phyloP scores from a whole-genome alignment of 768 basidiomycete genomes.

The Boletus barrowsii region DNA sequence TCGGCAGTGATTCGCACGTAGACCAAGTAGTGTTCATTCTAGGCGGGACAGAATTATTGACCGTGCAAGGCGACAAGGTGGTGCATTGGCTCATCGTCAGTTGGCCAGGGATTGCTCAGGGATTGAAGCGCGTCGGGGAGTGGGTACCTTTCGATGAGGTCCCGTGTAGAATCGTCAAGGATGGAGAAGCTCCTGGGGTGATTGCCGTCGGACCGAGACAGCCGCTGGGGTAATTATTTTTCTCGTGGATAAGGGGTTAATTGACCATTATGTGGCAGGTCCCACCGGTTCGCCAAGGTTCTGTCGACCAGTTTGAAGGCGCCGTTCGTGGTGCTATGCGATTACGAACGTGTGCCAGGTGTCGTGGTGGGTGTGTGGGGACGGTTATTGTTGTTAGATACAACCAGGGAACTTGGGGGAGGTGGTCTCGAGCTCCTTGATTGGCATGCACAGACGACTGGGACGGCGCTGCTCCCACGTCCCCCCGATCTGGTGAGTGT shows the following conservation, averaged over 20 bases:
- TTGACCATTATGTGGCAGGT: background rate
- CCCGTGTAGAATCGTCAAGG: constrained; percentile 22
- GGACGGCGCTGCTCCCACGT: constrained; percentile 24
- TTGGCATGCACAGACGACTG: constrained; percentile 24
- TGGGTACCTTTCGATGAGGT: constrained; percentile 17
- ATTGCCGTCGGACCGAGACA: constrained; percentile 22
- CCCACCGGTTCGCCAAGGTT: constrained; percentile 17
- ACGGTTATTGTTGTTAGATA: constrained; percentile 26
- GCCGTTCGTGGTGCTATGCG: constrained; percentile 21
- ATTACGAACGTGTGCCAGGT: constrained; percentile 24
- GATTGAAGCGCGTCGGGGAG: constrained; percentile 19
- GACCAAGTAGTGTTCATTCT: constrained; percentile 28
- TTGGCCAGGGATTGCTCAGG: constrained; percentile 8
- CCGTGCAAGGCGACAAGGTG: constrained; percentile 25
- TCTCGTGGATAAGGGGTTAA: background rate
- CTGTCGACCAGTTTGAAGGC: constrained; percentile 16
- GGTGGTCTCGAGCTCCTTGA: constrained; percentile 29
- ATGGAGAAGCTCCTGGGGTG: constrained; percentile 12
- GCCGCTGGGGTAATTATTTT: background rate
- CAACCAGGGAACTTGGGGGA: constrained; percentile 10
- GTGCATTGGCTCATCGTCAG: constrained; percentile 23
- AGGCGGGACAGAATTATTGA: constrained; percentile 26
- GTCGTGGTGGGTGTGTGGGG: constrained; percentile 22
- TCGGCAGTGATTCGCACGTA: constrained; percentile 1
- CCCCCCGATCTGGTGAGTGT: constrained; percentile 20